Conservation (phyloP, 805 yeast genomes). For the Lachancea sp. region DNA sequence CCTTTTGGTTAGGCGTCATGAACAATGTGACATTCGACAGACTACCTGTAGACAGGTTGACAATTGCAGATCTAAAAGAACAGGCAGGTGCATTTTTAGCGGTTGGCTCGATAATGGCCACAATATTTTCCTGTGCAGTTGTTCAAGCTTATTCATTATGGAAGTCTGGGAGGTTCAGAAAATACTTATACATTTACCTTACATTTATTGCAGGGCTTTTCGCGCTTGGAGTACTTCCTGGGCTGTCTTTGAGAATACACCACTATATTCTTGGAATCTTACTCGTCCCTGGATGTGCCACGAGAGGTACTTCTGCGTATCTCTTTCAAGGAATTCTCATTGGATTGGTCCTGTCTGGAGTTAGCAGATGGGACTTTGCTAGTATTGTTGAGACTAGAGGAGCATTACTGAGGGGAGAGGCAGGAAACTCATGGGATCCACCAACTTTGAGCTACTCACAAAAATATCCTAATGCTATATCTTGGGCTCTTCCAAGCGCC, state of each 20-base stretch:
- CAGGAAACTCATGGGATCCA: slow-evolving; percentile 45
- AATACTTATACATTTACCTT: slow-evolving; percentile 51
- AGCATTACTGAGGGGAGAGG: slow-evolving; percentile 67
- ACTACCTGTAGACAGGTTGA: slow-evolving; percentile 80
- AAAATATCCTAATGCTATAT: slow-evolving; percentile 16
- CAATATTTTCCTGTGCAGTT: slow-evolving; percentile 49
- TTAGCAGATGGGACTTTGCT: slow-evolving; percentile 90
- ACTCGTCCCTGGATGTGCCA: slow-evolving; percentile 77
- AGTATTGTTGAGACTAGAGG: slow-evolving; percentile 74
- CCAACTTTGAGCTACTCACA: slow-evolving; percentile 37
- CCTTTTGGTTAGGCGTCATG: slow-evolving; percentile 77
- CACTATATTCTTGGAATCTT: slow-evolving; percentile 76
- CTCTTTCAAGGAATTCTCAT: slow-evolving; percentile 77
- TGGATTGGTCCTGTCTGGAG: slow-evolving; percentile 78
- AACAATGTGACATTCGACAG: slow-evolving; percentile 86
- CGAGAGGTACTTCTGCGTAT: slow-evolving; percentile 62
- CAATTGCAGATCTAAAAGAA: slow-evolving; percentile 58
- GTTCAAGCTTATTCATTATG: slow-evolving; percentile 76
- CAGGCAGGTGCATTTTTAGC: slow-evolving; percentile 76
- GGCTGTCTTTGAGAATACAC: slow-evolving; percentile 68
- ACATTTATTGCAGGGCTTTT: slow-evolving; percentile 40
- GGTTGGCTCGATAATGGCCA: slow-evolving; percentile 42
- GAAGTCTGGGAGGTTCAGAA: slow-evolving; percentile 64
- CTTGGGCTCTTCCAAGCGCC: slow-evolving; percentile 26
- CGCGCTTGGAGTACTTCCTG: slow-evolving; percentile 47